Conservation (phyloP, 2,329 filamentous ascomycete genomes). For the Diaporthe eres region DNA sequence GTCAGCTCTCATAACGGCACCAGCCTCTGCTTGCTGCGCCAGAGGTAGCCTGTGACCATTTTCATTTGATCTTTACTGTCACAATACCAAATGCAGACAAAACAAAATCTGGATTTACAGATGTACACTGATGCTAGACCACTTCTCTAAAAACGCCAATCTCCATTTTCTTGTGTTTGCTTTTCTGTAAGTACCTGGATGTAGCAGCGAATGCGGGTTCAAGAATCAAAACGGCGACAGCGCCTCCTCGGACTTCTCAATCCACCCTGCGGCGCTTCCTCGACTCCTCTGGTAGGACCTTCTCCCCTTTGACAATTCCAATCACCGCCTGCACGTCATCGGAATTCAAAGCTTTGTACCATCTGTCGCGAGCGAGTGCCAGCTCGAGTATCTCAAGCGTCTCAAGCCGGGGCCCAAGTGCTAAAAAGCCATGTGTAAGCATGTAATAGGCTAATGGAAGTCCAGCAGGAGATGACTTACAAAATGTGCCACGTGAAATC, state of each 20-base stretch:
- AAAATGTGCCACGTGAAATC: not conserved
- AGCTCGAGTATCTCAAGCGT: not conserved
- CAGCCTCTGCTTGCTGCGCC: too few species aligned
- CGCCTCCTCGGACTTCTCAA: not conserved
- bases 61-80: too few species aligned
- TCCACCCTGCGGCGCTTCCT: not conserved
- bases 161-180: too few species aligned
- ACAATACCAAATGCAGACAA: too few species aligned
- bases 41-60: too few species aligned
- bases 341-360: not conserved
- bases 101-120: too few species aligned
- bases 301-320: not conserved
- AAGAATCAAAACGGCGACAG: not conserved
- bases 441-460: too few species aligned
- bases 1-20: too few species aligned
- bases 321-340: not conserved
- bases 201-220: too few species aligned
- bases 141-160: too few species aligned
- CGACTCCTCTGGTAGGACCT: not conserved
- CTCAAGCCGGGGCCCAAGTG: not conserved
- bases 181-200: too few species aligned
- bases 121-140: accelerated
- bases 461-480: not conserved
- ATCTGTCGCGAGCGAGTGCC: not conserved
- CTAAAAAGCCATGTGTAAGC: not conserved